phyloP scores from a whole-genome alignment of 2,329 filamentous ascomycete species.

The Neoarthrinium moseri region DNA sequence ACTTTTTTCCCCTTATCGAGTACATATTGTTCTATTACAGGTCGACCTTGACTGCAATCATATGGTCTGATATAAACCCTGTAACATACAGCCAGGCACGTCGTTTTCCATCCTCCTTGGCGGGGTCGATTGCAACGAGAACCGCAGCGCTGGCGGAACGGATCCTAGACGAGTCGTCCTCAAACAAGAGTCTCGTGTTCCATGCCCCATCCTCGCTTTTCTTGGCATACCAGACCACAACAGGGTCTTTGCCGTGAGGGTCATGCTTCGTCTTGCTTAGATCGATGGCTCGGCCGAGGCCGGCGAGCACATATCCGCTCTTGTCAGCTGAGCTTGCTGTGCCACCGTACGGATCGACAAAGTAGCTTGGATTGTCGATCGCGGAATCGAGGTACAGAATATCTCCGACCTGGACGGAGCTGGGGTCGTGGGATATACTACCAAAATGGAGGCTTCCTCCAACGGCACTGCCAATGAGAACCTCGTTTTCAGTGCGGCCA shows the following conservation, averaged over 20 bases:
- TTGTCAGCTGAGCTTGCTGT: conserved; percentile 20
- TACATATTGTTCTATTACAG: background rate
- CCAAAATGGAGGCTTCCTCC: conserved; percentile 48
- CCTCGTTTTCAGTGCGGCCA: conserved; percentile 37
- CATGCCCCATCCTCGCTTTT: conserved; percentile 25
- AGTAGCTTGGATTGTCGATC: conserved; percentile 60
- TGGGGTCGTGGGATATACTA: conserved; percentile 17
- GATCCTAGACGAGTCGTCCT: conserved; percentile 53
- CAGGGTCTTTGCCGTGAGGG: conserved; percentile 36
- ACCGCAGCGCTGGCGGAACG: conserved; percentile 50
- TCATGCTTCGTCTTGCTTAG: conserved; percentile 30
- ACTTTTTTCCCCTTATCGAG: background rate
- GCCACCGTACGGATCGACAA: conserved; percentile 49
- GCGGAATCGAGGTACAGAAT: conserved; percentile 40
- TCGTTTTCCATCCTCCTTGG: conserved; percentile 38
- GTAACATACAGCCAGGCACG: conserved; percentile 58
- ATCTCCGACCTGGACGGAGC: conserved; percentile 38
- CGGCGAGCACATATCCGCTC: conserved; percentile 53
- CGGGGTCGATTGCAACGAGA: conserved; percentile 50
- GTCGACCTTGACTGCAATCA: conserved; percentile 12
- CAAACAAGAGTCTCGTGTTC: conserved; percentile 50
- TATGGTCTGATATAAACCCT: conserved; percentile 39
- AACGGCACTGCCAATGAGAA: conserved; percentile 40
- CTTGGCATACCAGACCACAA: conserved; percentile 43
- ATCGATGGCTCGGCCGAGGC: conserved; percentile 40